A percentile compares a stretch with the other conserved stretches of the same genome.
Evolutionary conservation across 2,329 filamentous ascomycete species (phyloP).

Genomic region (Colletotrichum agaves): DNA sequence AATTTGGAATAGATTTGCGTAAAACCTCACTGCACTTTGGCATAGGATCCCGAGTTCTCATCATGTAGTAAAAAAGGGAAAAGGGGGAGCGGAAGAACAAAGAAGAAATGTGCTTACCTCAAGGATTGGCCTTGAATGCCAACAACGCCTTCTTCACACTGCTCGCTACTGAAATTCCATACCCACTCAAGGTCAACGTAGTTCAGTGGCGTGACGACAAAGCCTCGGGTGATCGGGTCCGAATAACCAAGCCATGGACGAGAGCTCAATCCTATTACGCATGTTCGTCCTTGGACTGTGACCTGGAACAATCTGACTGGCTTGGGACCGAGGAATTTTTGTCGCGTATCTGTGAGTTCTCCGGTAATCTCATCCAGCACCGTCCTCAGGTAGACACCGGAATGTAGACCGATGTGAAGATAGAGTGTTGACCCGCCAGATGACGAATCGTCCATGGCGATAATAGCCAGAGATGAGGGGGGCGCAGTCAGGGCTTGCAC

Average conservation of each 20-base stretch:
- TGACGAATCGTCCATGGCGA: constrained; percentile 94
- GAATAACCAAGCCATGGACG: constrained; percentile 97
- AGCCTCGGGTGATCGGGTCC: constrained; percentile 85
- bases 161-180: constrained; percentile 96
- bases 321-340: constrained; percentile 92
- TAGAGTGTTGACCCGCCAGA: constrained; percentile 90
- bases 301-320: constrained; percentile 91
- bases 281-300: constrained; percentile 84
- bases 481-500: constrained; percentile 93
- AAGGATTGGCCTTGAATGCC: constrained; percentile 90
- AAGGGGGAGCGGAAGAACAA: constrained; percentile 43
- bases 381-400: constrained; percentile 94
- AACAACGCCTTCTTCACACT: constrained; percentile 93
- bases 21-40: constrained; percentile 65
- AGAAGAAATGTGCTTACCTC: constrained; percentile 66
- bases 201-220: constrained; percentile 91
- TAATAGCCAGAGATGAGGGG: constrained; percentile 88
- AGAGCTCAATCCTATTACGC: constrained; percentile 89
- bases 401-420: constrained; percentile 94
- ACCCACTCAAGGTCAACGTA: constrained; percentile 91
- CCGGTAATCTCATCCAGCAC: constrained; percentile 96
- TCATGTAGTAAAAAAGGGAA: constrained; percentile 57
- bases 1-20: constrained; percentile 77
- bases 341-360: constrained; percentile 92
- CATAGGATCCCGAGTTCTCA: constrained; percentile 72